A percentile compares a stretch with the other conserved stretches of the same genome.
Conservation (phyloP, 352 stramenopile genomes). For the Pythium diclinum region DNA sequence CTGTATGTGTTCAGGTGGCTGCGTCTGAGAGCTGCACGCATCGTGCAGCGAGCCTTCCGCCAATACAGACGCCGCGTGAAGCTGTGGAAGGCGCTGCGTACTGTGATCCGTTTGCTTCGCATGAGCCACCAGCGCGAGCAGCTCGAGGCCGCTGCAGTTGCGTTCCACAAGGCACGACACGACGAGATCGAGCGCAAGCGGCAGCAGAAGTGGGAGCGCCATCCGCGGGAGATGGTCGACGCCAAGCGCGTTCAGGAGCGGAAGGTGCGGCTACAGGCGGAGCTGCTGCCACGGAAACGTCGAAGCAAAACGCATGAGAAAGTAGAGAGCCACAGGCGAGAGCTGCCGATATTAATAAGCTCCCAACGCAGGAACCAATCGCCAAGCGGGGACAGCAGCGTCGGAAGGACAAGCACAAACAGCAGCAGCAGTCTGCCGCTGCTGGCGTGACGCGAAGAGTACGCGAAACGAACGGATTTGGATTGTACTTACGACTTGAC, state of each 20-base stretch:
- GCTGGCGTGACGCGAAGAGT: background rate
- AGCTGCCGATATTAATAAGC: background rate
- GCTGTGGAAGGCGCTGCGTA: constrained; percentile 25
- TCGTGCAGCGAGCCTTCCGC: constrained; percentile 39
- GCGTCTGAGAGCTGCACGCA: constrained; percentile 25
- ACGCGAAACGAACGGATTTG: background rate
- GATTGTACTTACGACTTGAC: constrained; percentile 7
- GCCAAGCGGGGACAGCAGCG: background rate
- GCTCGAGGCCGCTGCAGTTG: constrained; percentile 24
- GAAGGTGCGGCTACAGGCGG: background rate
- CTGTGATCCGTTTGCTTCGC: constrained; percentile 32
- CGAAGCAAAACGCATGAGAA: background rate
- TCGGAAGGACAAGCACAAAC: background rate
- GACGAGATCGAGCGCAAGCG: constrained; percentile 8
- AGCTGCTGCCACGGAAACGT: background rate
- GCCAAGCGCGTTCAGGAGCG: constrained; percentile 10
- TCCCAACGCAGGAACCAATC: background rate
- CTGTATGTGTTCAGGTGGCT: constrained; percentile 39
- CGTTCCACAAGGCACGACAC: constrained; percentile 28
- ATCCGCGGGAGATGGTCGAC: constrained; percentile 11
- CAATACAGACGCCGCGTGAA: constrained; percentile 33
- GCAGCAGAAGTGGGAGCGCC: constrained; percentile 2
- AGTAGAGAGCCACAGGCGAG: background rate
- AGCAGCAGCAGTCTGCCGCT: background rate
- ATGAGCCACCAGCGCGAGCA: constrained; percentile 29